These are phyloP conservation scores for Aquilaria agallochum DNA, from an alignment of 441 rosid species.

Conservation along the genomic window DNA sequence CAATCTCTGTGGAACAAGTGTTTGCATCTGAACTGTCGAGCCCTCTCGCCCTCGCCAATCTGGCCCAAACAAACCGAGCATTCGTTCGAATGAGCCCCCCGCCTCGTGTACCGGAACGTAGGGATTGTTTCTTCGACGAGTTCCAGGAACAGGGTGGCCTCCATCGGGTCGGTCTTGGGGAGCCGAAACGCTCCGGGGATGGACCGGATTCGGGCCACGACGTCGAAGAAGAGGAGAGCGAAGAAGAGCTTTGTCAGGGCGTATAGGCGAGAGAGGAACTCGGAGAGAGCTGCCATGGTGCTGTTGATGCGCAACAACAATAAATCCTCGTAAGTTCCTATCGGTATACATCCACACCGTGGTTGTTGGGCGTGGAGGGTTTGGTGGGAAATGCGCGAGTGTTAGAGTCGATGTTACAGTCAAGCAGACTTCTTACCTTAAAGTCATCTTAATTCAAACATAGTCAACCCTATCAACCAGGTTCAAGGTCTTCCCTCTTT, in stretches of 20 bases:
- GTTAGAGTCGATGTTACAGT: no score
- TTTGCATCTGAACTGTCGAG: conserved; percentile 32
- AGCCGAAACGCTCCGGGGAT: conserved; percentile 13
- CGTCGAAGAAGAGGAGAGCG: conserved; percentile 28
- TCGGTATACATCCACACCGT: no score
- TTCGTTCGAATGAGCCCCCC: conserved; percentile 22
- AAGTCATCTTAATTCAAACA: no score
- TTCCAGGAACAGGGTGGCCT: conserved; percentile 27
- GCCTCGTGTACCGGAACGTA: conserved; percentile 15
- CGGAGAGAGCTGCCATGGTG: conserved; percentile 31
- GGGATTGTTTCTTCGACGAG: conserved; percentile 39
- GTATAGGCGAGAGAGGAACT: conserved; percentile 27
- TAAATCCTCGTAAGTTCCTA: no score
- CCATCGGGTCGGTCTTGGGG: conserved; percentile 10
- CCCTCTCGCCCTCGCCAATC: conserved; percentile 34
- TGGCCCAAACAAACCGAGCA: conserved; percentile 50
- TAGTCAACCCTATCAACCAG: no score
- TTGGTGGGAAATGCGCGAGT: no score
- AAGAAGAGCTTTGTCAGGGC: conserved; percentile 31
- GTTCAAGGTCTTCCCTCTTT: no score
- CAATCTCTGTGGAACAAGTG: conserved; percentile 54
- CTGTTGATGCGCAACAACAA: background rate
- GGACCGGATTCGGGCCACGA: conserved; percentile 25
- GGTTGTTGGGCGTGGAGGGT: background rate
- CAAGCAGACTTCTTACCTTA: no score